Evolutionary conservation across 1,284 basidiomycete genomes (phyloP).

Genomic region (Ceratobasidium sp.): DNA sequence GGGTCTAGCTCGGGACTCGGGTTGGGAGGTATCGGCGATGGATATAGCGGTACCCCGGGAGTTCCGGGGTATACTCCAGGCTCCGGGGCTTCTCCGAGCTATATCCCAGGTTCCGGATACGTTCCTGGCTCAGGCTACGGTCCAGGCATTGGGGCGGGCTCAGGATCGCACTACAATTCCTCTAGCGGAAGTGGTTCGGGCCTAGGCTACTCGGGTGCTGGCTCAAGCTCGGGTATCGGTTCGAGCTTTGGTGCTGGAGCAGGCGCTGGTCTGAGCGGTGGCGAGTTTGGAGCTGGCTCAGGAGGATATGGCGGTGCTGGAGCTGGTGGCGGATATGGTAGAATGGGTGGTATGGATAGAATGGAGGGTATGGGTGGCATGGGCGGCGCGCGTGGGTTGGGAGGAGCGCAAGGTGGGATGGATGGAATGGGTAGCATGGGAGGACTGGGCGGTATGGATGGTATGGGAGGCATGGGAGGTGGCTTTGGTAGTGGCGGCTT

Average conservation of each 20-base stretch:
- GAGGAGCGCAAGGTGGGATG: too few relatives aligned
- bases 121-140: too few relatives aligned
- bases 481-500: too few relatives aligned
- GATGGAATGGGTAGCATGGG: neutral
- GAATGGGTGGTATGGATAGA: neutral
- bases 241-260: neutral
- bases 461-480: too few relatives aligned
- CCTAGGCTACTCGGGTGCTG: too few relatives aligned
- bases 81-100: neutral
- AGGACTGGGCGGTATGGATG: too few relatives aligned
- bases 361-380: neutral
- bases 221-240: neutral
- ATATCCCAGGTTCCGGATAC: neutral
- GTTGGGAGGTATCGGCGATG: neutral
- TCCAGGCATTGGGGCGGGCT: too few relatives aligned
- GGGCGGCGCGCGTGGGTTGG: neutral
- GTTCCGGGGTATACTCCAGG: neutral
- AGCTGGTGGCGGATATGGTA: too few relatives aligned
- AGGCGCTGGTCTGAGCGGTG: neutral
- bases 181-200: too few relatives aligned
- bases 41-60: neutral
- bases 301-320: neutral
- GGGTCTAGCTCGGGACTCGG: neutral
- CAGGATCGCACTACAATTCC: too few relatives aligned
- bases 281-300: neutral